Evolutionary conservation across 2,329 filamentous ascomycete genomes (phyloP), one percentile per base, ranked within the genome.

Genomic region (Mycosphaerella arachidis): DNA sequence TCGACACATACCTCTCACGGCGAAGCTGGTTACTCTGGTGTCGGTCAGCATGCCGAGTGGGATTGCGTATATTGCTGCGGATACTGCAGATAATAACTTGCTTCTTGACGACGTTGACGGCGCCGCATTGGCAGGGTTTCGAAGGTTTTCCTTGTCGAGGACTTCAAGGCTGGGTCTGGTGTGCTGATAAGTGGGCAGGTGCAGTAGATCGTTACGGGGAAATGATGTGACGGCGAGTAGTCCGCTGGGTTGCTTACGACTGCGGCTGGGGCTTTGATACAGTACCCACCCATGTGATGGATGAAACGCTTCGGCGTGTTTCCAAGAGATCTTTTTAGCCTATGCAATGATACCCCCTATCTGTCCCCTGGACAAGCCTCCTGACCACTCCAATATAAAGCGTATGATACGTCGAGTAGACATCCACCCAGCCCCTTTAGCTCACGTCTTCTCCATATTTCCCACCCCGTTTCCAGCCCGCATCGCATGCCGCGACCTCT

Each of bases 401-500:
- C 3, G 24, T 24, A 24, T 24, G 2, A 3, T 24, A 24, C 24
- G 24, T 3, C 24, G 24, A 3, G 24, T 24, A 24, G 24, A 24
- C 24, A 24, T 24, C 24, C 3, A 2, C 24, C 24, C 24, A 24
- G 3, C 3, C 24, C 24, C 24, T 24, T 24, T 3, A 35, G 31
- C 31, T 43, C 40, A 43, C 7, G 40, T 43, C 40, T 18, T 18
- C 5, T 43, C 16, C 16, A 18, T 6, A n/a, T 4, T 13, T 18
- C 8, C 5, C 3, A 3, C 4, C 7, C 4, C 16, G n/a, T 43
- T 13, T 18, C n/a, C n/a, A n/a, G n/a, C 9, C 4, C 40, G 13
- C 40, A 43, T 43, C 13, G 40, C n/a, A 43, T 16, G 12, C 40
- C 40, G 8, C 7, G 40, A 58, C 72, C 73, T 74, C 29, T 71